phyloP scores from a whole-genome alignment of 306 rosid genomes.

The Rosa rugosa region DNA sequence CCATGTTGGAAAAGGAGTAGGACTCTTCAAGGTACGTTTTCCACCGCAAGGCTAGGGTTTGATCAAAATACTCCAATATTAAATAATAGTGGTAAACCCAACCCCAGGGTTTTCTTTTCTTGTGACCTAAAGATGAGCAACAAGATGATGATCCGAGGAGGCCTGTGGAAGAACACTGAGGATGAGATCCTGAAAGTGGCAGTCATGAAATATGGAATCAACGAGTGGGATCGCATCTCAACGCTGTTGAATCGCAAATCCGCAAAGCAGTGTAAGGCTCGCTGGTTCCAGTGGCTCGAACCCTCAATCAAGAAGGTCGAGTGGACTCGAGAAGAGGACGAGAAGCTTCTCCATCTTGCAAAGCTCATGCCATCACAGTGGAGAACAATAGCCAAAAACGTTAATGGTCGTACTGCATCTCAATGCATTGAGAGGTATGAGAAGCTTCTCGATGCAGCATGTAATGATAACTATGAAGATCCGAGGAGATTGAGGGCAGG shows the following conservation, averaged over 20 bases:
- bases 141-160: conserved; percentile 74
- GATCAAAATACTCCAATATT: too few species aligned
- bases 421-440: conserved; percentile 85
- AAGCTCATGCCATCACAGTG: conserved; percentile 89
- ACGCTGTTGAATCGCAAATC: conserved; percentile 80
- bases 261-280: conserved; percentile 90
- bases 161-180: conserved; percentile 87
- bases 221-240: conserved; percentile 89
- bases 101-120: neutral
- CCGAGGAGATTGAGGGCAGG: conserved; percentile 81
- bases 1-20: too few species aligned
- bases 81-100: too few species aligned
- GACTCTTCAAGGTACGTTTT: too few species aligned
- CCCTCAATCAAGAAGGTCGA: conserved; percentile 87
- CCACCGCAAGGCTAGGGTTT: too few species aligned
- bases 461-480: conserved; percentile 65
- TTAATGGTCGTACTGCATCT: conserved; percentile 75
- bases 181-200: conserved; percentile 91
- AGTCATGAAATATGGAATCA: conserved; percentile 80
- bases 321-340: conserved; percentile 93
- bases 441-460: conserved; percentile 83
- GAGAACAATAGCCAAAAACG: conserved; percentile 80
- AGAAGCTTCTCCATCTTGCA: conserved; percentile 79
- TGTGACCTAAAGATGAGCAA: conserved; percentile 52
- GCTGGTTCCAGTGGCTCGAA: conserved; percentile 86